Percentiles rank a stretch among this genome's conserved stretches.
Conservation (phyloP, 345 rosid species). For the Luvunga scandens region DNA sequence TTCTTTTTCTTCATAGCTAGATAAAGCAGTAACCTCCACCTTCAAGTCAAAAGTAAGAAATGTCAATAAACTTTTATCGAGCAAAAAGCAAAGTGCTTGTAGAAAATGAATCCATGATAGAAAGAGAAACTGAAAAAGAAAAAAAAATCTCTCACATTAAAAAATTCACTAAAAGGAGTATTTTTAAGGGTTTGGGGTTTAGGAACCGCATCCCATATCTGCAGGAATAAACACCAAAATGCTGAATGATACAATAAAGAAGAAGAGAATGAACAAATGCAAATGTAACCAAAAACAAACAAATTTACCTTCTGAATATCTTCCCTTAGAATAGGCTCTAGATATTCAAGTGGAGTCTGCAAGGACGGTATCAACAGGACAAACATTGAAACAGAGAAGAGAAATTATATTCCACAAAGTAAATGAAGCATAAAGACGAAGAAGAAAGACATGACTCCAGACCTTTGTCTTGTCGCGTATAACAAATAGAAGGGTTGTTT, state of each 20-base stretch:
- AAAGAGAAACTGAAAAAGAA: not conserved
- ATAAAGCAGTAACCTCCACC: conserved; percentile 83
- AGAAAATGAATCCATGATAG: not conserved
- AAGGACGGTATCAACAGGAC: conserved; percentile 1
- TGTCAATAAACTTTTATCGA: conserved; percentile 5
- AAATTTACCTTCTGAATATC: conserved; percentile 71
- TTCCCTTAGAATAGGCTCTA: conserved; percentile 66
- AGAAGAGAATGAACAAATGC: not conserved
- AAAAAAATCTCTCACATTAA: conserved; percentile 50
- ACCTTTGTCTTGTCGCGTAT: conserved; percentile 92
- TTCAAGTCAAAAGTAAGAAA: conserved; percentile 25
- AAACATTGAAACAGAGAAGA: conserved; percentile 7
- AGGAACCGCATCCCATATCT: conserved; percentile 83
- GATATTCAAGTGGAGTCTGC: conserved; percentile 71
- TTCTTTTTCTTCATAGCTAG: conserved; percentile 76
- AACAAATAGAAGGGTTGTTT: conserved; percentile 83
- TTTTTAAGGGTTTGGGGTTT: conserved; percentile 67
- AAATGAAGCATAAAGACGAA: not conserved
- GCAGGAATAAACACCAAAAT: conserved; percentile 24
- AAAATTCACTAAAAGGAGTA: conserved; percentile 80
- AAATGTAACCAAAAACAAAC: not conserved
- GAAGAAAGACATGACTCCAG: conserved; percentile 8
- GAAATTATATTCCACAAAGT: conserved; percentile 6
- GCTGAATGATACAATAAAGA: conserved; percentile 7
- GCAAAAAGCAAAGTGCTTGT: not conserved